Conservation (phyloP, 805 yeast species). For the Debaryomyces maramus region DNA sequence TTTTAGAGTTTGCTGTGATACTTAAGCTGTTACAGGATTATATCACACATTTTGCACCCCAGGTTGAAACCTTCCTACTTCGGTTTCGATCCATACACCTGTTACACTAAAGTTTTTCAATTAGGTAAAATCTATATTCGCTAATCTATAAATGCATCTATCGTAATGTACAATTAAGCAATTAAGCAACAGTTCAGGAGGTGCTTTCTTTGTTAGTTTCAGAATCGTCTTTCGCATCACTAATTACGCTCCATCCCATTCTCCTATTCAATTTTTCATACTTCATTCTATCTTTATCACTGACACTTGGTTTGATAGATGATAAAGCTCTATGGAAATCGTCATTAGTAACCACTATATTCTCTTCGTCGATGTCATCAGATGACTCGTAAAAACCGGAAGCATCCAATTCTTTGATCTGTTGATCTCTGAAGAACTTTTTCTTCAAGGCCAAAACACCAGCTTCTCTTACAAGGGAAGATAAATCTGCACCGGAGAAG, state of each 20-base stretch:
- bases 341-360: slow-evolving; percentile 54
- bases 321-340: slow-evolving; percentile 75
- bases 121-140: too few species aligned
- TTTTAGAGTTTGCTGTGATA: not conserved
- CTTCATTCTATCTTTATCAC: slow-evolving; percentile 76
- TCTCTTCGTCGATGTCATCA: slow-evolving; percentile 23
- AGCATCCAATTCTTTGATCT: slow-evolving; percentile 38
- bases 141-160: not conserved
- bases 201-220: not conserved
- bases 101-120: not conserved
- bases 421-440: slow-evolving; percentile 54
- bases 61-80: too few species aligned
- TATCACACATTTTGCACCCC: too few species aligned
- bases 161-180: not conserved
- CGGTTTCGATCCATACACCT: not conserved
- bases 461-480: slow-evolving; percentile 91
- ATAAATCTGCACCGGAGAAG: slow-evolving; percentile 95
- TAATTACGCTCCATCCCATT: slow-evolving; percentile 65
- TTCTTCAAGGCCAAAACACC: slow-evolving; percentile 83
- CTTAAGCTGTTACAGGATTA: not conserved
- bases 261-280: slow-evolving; percentile 73
- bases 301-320: slow-evolving; percentile 85
- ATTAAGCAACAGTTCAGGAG: not conserved
- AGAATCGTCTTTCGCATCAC: slow-evolving; percentile 22
- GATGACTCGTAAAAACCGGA: slow-evolving; percentile 38